These are phyloP conservation scores for Penicillium sp. DNA, from an alignment of 2,329 filamentous ascomycete genomes.

Conservation along the genomic window DNA sequence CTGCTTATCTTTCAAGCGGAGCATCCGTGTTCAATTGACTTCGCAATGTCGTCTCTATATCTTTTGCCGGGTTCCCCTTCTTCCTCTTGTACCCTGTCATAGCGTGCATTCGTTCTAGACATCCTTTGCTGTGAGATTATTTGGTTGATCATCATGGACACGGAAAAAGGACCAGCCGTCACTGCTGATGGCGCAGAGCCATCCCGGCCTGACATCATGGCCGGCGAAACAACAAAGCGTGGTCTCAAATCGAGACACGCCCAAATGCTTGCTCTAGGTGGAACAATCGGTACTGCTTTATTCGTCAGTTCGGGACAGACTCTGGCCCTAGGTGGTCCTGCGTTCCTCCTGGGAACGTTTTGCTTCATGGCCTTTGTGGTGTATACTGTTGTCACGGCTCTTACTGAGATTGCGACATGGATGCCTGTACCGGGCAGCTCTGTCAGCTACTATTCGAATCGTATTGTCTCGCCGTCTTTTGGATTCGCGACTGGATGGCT, in stretches of 20 bases:
- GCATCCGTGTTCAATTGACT: not conserved
- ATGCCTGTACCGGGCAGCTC: constrained; percentile 40
- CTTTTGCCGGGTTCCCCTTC: not conserved
- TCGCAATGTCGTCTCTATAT: not conserved
- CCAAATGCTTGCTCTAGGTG: constrained; percentile 57
- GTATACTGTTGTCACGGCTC: constrained; percentile 45
- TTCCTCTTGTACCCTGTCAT: not conserved
- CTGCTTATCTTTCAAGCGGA: not conserved
- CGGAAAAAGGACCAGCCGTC: not conserved
- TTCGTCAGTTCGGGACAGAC: constrained; percentile 54
- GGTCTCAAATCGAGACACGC: constrained; percentile 39
- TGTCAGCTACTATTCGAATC: constrained; percentile 41
- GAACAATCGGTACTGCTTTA: constrained; percentile 54
- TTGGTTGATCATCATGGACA: not conserved
- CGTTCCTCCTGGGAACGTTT: constrained; percentile 51
- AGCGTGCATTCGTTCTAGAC: not conserved
- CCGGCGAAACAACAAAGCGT: constrained; percentile 1
- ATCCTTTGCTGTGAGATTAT: not conserved
- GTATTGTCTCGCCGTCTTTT: constrained; percentile 40
- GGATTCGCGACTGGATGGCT: constrained; percentile 36
- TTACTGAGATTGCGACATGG: constrained; percentile 40
- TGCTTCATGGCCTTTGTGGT: constrained; percentile 46
- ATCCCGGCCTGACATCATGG: not conserved
- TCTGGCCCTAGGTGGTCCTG: constrained; percentile 49
- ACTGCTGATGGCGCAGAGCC: not conserved